Evolutionary conservation across 495 filamentous ascomycete species (phyloP), one percentile per base, ranked within the genome.

Genomic region (Podospora anserina): DNA sequence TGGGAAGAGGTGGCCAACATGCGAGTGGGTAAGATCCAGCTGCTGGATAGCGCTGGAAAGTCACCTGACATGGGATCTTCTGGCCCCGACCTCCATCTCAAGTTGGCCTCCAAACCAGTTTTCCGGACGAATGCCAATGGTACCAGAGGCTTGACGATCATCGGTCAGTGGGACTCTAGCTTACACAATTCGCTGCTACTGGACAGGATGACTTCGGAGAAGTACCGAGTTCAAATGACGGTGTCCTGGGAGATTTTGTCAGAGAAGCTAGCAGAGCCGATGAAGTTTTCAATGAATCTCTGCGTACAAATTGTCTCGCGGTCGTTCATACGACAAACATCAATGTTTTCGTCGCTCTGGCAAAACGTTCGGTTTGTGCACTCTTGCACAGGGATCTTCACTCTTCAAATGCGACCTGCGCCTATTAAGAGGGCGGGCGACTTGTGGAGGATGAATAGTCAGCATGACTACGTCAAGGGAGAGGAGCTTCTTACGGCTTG

Each of bases 121-220:
- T 85, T 96, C 66, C 89, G 89, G 67, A 86, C 88, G 55, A 94
- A 97, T 78, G 86, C 91, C 5, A 94, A 98, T 75, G 95, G 95
- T 34, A 97, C 94, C 1, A 91, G 90, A n/a, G 90, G 91, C 75
- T 86, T 96, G 63, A 93, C 90, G 1, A 82, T 98, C 23, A 79
- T 89, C 11, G 93, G 91, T 9, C 95, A 98, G 75, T 99, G 95
- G 95, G 96, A 98, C 76, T 98, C 96, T 0, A 94, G 92, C 74
- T 84, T 94, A 68, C 95, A 99, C 75, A 88, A 87, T 66, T 99
- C 95, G 19, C 84, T 95, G 26, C 83, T 97, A 11, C 88, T 99
- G 11, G 93, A 98, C 75, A 88, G 93, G 20, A 89, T 91, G 13
- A 98, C 95, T 18, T 87, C 92, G 13, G 93, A 97, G 64, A 94